Conservation (phyloP, 2,329 filamentous ascomycete genomes). For the Neocucurbitaria cava region DNA sequence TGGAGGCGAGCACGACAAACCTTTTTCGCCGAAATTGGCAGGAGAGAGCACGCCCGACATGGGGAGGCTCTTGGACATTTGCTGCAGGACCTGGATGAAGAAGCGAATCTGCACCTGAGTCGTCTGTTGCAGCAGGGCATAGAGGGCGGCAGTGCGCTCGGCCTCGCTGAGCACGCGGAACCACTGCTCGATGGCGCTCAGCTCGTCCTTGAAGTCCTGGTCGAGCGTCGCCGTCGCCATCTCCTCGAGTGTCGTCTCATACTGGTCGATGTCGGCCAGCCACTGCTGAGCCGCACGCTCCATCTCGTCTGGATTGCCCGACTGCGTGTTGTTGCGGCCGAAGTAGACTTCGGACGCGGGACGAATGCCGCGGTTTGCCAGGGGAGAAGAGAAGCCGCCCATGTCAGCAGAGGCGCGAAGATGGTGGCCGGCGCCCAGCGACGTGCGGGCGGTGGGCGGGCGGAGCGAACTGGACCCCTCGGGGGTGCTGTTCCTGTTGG, state of each 20-base stretch:
- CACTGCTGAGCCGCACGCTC: slow-evolving; percentile 97
- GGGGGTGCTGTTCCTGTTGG: slow-evolving; percentile 95
- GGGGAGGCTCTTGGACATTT: slow-evolving; percentile 98
- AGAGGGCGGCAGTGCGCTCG: slow-evolving; percentile 92
- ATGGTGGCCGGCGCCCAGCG: slow-evolving; percentile 79
- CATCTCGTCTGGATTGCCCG: slow-evolving; percentile 79
- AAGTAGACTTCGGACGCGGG: slow-evolving; percentile 94
- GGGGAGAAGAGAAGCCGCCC: slow-evolving; percentile 77
- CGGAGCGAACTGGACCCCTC: slow-evolving; percentile 86
- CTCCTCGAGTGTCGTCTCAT: slow-evolving; percentile 97
- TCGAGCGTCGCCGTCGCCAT: slow-evolving; percentile 99
- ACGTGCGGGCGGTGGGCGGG: slow-evolving; percentile 77
- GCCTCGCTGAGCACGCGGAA: slow-evolving; percentile 97
- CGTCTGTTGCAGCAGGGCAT: slow-evolving; percentile 95
- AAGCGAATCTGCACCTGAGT: slow-evolving; percentile 99
- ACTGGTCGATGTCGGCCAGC: slow-evolving; percentile 98
- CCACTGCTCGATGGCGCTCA: slow-evolving; percentile 99
- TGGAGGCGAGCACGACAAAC: slow-evolving; percentile 55
- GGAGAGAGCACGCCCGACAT: slow-evolving; percentile 96
- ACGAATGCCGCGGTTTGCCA: slow-evolving; percentile 79
- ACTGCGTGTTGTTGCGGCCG: slow-evolving; percentile 73
- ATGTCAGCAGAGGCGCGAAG: slow-evolving; percentile 96
- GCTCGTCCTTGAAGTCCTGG: slow-evolving; percentile 99
- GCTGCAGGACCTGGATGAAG: slow-evolving; percentile 97
- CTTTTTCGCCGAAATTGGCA: slow-evolving; percentile 91